Base-by-base conservation (phyloP, 2,329 filamentous ascomycete genomes). In the Triangularia verruculosa region DNA sequence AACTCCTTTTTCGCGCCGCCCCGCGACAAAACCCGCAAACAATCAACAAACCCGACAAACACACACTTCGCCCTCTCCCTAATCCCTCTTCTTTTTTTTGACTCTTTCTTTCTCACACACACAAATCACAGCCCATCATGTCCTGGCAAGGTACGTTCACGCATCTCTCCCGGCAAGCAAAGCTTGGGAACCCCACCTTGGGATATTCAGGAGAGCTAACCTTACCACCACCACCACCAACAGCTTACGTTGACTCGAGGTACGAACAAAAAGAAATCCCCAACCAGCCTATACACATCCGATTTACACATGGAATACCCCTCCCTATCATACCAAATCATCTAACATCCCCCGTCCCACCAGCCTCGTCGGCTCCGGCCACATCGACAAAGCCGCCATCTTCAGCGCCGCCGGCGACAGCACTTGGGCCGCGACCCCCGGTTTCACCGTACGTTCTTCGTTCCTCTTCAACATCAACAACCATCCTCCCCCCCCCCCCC, bases 351-450 rank as follows among this genome's bases (percentile, higher is more conserved):
- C 15, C 17, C 4, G 4, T 15, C 20, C 22, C 9, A 3, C 13
- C 74, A 96, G 92, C 85, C 87, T 97, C 73, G 85, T 96, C 74
- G 89, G 84, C 80, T 88, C 84, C 72, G 88, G 88, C 74, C 89
- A 93, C 76, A 79, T 96, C 74, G 89, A 95, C 81, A 89, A 92
- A 81, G 93, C 85, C 72, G 90, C 91, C 75, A 93, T 97, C 77
- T 87, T 95, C 82, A 93, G 90, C 78, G 80, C 79, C 69, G 90
- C 90, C 71, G 91, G 92, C 72, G 90, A 91, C 79, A 92, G 89
- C 75, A 83, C 86, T 72, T 96, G 92, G 92, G 92, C 92, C 66
- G 76, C 82, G 51, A 88, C 87, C 27, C 22, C 84, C 61, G 85
- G 83, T 70, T 96, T 97, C 81, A 80, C 83, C 75, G 92, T 97